Conservation (phyloP, 495 filamentous ascomycete species). For the Lasiosphaeria hispida region DNA sequence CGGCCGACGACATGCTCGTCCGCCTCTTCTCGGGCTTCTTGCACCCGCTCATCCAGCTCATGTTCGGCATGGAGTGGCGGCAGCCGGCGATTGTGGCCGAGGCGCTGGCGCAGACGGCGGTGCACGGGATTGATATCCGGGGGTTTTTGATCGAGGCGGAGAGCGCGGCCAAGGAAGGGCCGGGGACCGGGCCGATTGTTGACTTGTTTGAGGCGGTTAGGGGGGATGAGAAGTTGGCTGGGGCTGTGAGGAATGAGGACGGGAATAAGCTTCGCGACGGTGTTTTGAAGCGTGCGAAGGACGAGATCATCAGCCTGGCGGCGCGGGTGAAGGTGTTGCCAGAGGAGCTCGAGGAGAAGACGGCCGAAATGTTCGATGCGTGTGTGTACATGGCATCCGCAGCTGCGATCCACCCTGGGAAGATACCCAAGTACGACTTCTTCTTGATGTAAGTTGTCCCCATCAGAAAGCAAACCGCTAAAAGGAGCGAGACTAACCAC, state of each 20-base stretch:
- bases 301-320: slow-evolving; percentile 61
- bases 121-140: slow-evolving; percentile 54
- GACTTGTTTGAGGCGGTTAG: slow-evolving; percentile 59
- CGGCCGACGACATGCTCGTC: slow-evolving; percentile 18
- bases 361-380: slow-evolving; percentile 74
- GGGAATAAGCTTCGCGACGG: slow-evolving; percentile 65
- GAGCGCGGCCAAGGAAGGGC: slow-evolving; percentile 7
- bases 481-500: neutral
- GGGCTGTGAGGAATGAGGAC: slow-evolving; percentile 51
- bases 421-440: slow-evolving; percentile 74
- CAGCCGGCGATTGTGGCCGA: slow-evolving; percentile 81
- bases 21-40: slow-evolving; percentile 55
- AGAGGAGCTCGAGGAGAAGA: slow-evolving; percentile 63
- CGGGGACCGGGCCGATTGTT: slow-evolving; percentile 48
- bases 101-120: slow-evolving; percentile 71
- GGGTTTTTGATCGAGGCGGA: slow-evolving; percentile 55
- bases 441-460: slow-evolving; percentile 59
- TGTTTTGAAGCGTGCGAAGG: slow-evolving; percentile 57
- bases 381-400: slow-evolving; percentile 60
- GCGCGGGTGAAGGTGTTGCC: slow-evolving; percentile 57
- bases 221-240: slow-evolving; percentile 52
- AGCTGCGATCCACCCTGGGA: slow-evolving; percentile 59
- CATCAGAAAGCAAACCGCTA: neutral
- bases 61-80: slow-evolving; percentile 76
- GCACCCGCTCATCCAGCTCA: slow-evolving; percentile 82